phyloP scores from a whole-genome alignment of 2,329 filamentous ascomycete species.

The Biscogniauxia mediterranea region DNA sequence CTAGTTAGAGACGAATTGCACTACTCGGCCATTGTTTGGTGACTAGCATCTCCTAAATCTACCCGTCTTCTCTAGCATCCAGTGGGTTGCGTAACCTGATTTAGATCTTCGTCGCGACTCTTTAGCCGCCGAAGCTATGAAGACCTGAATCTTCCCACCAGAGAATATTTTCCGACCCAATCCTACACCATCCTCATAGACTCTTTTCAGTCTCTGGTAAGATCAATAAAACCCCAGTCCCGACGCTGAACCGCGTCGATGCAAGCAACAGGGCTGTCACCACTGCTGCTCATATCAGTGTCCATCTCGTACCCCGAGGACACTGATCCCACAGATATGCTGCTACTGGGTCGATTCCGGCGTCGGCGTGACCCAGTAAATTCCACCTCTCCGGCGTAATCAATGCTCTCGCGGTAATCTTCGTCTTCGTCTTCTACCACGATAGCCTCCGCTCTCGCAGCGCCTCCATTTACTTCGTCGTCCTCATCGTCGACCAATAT shows the following conservation, averaged over 20 bases:
- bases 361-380: conserved; percentile 17
- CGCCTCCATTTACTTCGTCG: conserved; percentile 2
- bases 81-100: too few relatives aligned
- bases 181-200: background rate
- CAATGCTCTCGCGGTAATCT: conserved; percentile 5
- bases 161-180: background rate
- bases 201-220: conserved; percentile 5
- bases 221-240: conserved; percentile 9
- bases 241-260: conserved; percentile 14
- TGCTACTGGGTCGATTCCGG: conserved; percentile 5
- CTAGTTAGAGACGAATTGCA: too few relatives aligned
- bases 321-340: conserved; percentile 1
- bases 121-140: too few relatives aligned
- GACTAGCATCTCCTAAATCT: too few relatives aligned
- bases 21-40: too few relatives aligned
- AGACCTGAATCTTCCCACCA: background rate
- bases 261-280: conserved; percentile 4
- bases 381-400: conserved; percentile 11
- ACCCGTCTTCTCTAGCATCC: too few relatives aligned
- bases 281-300: conserved; percentile 12
- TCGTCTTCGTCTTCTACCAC: conserved; percentile 1
- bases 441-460: background rate
- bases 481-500: conserved; percentile 13
- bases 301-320: conserved; percentile 21
- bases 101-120: too few relatives aligned